Evolutionary conservation across 805 yeast genomes (phyloP).

Genomic region (Yamadazyma paraphyllophila): DNA sequence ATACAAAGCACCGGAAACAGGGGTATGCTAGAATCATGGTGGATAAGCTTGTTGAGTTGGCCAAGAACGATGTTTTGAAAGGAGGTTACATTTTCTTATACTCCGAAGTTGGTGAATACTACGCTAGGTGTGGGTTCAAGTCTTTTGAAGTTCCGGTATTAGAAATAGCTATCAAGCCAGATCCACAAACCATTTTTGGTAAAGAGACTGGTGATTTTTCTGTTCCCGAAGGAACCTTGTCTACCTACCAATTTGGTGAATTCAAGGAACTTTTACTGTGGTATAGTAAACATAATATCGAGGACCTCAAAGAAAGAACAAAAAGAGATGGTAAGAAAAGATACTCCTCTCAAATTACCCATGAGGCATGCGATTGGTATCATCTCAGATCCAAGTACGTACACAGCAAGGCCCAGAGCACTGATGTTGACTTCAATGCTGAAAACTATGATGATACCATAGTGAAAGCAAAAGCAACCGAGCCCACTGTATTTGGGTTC

Average conservation of each 20-base stretch:
- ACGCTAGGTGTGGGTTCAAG: constrained; percentile 35
- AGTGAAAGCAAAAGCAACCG: constrained; percentile 20
- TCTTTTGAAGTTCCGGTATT: constrained; percentile 36
- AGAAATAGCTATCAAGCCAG: neutral
- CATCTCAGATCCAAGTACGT: constrained; percentile 38
- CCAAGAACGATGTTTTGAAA: constrained; percentile 23
- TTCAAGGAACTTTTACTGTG: constrained; percentile 24
- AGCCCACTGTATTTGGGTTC: constrained; percentile 35
- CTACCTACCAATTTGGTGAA: constrained; percentile 26
- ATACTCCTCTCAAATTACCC: constrained; percentile 26
- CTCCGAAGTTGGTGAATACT: constrained; percentile 46
- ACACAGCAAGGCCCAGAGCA: constrained; percentile 21
- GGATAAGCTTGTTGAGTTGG: constrained; percentile 30
- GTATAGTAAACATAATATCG: constrained; percentile 21
- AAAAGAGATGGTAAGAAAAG: constrained; percentile 30
- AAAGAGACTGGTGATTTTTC: constrained; percentile 1
- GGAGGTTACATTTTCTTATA: constrained; percentile 39
- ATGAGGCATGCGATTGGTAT: constrained; percentile 39
- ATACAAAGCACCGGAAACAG: constrained; percentile 33
- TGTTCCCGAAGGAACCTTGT: constrained; percentile 4
- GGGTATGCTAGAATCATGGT: constrained; percentile 41
- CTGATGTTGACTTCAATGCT: neutral
- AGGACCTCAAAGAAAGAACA: constrained; percentile 18
- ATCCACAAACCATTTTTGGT: neutral
- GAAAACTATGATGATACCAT: constrained; percentile 16